Evolutionary conservation across 176 grass and related monocot species (phyloP).

Genomic region (Oryza glaberrima): DNA sequence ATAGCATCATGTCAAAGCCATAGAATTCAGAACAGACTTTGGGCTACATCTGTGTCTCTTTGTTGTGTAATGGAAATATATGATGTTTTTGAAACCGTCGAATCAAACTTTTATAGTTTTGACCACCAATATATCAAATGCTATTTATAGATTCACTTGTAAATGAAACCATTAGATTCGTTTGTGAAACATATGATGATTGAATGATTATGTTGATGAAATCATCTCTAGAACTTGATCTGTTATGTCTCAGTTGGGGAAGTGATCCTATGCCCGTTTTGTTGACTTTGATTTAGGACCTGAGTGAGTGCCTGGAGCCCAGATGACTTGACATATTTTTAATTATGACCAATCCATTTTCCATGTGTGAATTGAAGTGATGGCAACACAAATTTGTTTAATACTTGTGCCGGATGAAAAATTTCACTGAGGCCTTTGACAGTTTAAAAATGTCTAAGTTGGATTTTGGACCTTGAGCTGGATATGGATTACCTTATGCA

Average conservation of each 20-base stretch:
- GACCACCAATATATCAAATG: background rate
- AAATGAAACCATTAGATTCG: background rate
- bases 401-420: background rate
- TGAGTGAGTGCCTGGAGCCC: background rate
- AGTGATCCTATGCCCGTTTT: background rate
- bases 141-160: background rate
- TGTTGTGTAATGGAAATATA: background rate
- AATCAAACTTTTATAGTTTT: background rate
- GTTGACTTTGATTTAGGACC: background rate
- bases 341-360: constrained; percentile 16
- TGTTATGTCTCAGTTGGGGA: background rate
- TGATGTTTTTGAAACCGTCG: background rate
- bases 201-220: constrained; percentile 12
- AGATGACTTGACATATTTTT: background rate
- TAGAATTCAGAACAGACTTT: background rate
- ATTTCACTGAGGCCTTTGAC: background rate
- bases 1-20: background rate
- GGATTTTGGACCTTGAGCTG: background rate
- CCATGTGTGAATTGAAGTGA: background rate
- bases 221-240: background rate
- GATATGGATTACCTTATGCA: background rate
- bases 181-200: background rate
- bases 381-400: background rate
- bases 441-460: background rate
- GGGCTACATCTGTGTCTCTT: constrained; percentile 9